Conservation (phyloP, 306 rosid genomes). For the Crotalaria pallida region DNA sequence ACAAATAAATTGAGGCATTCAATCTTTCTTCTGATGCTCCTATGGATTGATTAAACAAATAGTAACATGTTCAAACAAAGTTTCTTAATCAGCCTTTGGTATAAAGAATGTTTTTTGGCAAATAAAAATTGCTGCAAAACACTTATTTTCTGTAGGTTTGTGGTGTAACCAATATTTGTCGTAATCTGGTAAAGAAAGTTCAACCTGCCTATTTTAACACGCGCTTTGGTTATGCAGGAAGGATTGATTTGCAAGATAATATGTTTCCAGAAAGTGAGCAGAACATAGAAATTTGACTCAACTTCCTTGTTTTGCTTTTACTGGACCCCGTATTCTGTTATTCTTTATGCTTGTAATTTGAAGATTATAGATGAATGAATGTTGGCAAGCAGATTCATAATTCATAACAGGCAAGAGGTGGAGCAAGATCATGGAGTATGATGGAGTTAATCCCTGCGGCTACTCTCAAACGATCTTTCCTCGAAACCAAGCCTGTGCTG, state of each 20-base stretch:
- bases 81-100: neutral
- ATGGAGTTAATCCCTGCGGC: neutral
- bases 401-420: conserved; percentile 19
- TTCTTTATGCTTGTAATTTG: conserved; percentile 30
- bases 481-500: conserved; percentile 12
- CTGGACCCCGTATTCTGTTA: conserved; percentile 28
- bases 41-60: neutral
- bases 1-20: conserved; percentile 12
- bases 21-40: neutral
- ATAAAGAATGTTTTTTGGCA: neutral
- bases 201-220: neutral
- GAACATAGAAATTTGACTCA: conserved; percentile 48
- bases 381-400: conserved; percentile 20
- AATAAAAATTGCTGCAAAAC: neutral
- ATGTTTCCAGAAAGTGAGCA: conserved; percentile 67
- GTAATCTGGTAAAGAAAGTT: conserved; percentile 10
- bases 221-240: conserved; percentile 45
- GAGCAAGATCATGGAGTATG: conserved; percentile 20
- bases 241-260: conserved; percentile 76
- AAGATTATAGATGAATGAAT: conserved; percentile 21
- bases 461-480: conserved; percentile 18
- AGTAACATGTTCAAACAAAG: neutral
- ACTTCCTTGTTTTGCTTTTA: conserved; percentile 20
- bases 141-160: conserved; percentile 3
- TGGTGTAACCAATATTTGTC: too few relatives aligned